Evolutionary conservation across 1,139 yeast species (phyloP).

Genomic region (Arxiozyma heterogenica): DNA sequence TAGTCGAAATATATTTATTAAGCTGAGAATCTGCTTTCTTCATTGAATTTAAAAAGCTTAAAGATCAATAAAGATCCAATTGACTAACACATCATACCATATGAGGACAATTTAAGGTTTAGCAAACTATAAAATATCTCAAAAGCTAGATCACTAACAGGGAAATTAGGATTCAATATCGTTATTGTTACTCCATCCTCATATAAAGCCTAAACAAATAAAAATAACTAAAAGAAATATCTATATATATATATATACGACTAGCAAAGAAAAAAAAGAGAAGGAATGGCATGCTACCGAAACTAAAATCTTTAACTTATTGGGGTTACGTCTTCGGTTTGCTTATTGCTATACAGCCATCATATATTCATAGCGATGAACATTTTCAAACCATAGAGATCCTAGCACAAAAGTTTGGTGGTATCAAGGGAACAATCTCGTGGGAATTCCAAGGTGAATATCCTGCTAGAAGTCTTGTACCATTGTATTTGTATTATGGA

Average conservation of each 20-base stretch:
- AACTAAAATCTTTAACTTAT: neutral
- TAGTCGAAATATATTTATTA: too few relatives aligned
- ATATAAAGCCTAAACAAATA: neutral
- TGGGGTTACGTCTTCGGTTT: conserved; percentile 37
- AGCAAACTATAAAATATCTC: too few relatives aligned
- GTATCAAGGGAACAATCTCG: conserved; percentile 49
- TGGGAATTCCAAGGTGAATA: conserved; percentile 67
- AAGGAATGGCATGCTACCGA: neutral
- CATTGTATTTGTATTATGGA: conserved; percentile 60
- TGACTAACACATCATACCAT: neutral
- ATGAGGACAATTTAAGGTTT: neutral
- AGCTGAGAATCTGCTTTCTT: too few relatives aligned
- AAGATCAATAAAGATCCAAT: neutral
- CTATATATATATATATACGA: too few relatives aligned
- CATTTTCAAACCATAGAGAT: conserved; percentile 86
- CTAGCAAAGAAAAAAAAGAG: neutral
- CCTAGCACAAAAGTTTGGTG: conserved; percentile 38
- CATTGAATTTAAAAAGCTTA: neutral
- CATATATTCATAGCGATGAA: conserved; percentile 96
- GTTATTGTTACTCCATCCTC: neutral
- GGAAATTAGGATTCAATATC: neutral
- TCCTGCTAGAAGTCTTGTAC: conserved; percentile 70
- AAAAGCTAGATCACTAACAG: neutral
- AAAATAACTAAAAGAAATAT: too few relatives aligned
- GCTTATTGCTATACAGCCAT: conserved; percentile 55